These are phyloP conservation scores for Picea abies DNA, from an alignment of 83 land plant species.

Conservation along the genomic window DNA sequence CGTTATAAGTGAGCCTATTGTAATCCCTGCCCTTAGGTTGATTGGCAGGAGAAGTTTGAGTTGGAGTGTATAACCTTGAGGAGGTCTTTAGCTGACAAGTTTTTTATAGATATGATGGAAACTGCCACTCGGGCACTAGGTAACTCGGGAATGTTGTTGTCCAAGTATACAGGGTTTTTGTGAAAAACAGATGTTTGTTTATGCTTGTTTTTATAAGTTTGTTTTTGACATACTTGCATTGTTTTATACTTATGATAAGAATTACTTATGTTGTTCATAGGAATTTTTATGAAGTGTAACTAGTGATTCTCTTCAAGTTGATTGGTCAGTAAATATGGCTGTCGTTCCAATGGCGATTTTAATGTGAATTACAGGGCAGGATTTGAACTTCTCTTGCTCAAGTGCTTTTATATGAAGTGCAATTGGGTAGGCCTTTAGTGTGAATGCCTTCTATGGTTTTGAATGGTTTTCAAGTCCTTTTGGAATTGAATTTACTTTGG, in stretches of 20 bases:
- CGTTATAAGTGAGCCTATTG: background rate
- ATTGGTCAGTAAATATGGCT: no score
- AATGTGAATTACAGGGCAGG: background rate
- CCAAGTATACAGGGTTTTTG: background rate
- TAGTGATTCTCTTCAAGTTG: no score
- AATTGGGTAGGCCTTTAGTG: background rate
- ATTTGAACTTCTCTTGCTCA: background rate
- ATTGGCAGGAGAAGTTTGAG: background rate
- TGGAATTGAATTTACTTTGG: no score
- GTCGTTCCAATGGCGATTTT: background rate
- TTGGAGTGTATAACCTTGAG: background rate
- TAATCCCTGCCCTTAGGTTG: background rate
- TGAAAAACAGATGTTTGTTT: background rate
- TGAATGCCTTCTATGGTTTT: background rate
- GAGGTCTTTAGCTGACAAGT: background rate
- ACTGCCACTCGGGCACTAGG: background rate
- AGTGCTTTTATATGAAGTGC: background rate
- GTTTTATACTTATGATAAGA: background rate
- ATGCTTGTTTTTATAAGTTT: constrained; percentile 4
- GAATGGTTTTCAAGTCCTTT: background rate
- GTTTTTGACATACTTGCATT: background rate
- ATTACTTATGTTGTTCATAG: background rate
- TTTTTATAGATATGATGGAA: background rate
- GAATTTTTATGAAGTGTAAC: no score
- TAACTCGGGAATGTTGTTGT: background rate